These are phyloP conservation scores for Ganoderma meredithae DNA, from an alignment of 1,284 basidiomycete species.

Conservation along the genomic window DNA sequence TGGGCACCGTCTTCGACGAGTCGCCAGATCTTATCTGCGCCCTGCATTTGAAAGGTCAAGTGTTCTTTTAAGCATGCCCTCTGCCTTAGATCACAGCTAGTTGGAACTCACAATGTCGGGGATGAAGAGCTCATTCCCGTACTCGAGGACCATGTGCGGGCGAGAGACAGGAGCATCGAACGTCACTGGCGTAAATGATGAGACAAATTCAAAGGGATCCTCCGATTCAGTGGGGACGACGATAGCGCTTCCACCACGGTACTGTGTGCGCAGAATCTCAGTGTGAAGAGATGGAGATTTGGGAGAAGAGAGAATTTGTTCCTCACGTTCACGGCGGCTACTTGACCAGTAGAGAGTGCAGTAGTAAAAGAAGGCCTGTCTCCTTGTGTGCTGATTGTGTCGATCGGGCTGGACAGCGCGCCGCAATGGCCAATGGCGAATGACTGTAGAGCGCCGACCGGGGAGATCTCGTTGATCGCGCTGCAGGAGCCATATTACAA, in stretches of 20 bases:
- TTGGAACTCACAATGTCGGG: slow-evolving; percentile 64
- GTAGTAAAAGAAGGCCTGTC: slow-evolving; percentile 57
- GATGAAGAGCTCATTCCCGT: slow-evolving; percentile 61
- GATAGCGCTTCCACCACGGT: slow-evolving; percentile 61
- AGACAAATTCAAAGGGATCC: slow-evolving; percentile 51
- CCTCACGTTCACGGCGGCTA: slow-evolving; percentile 63
- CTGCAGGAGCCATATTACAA: slow-evolving; percentile 41
- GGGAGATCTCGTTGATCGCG: slow-evolving; percentile 59
- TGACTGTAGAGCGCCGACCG: slow-evolving; percentile 57
- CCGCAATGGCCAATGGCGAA: slow-evolving; percentile 57
- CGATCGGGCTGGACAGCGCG: slow-evolving; percentile 51
- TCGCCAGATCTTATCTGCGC: slow-evolving; percentile 72
- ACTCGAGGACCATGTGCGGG: slow-evolving; percentile 69
- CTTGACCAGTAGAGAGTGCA: slow-evolving; percentile 60
- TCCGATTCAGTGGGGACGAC: slow-evolving; percentile 54
- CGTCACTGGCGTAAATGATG: slow-evolving; percentile 51
- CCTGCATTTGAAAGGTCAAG: slow-evolving; percentile 46
- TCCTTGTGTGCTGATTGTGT: slow-evolving; percentile 59
- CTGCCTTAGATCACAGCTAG: background rate
- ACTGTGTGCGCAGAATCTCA: slow-evolving; percentile 45
- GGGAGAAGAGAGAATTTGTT: background rate
- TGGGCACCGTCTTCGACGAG: slow-evolving; percentile 49
- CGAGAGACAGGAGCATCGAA: slow-evolving; percentile 63
- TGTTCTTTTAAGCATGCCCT: background rate
- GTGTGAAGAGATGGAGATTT: too few species aligned